Base-by-base conservation (phyloP, 1,284 basidiomycete species). In the Kalmanozyma brasiliensis region DNA sequence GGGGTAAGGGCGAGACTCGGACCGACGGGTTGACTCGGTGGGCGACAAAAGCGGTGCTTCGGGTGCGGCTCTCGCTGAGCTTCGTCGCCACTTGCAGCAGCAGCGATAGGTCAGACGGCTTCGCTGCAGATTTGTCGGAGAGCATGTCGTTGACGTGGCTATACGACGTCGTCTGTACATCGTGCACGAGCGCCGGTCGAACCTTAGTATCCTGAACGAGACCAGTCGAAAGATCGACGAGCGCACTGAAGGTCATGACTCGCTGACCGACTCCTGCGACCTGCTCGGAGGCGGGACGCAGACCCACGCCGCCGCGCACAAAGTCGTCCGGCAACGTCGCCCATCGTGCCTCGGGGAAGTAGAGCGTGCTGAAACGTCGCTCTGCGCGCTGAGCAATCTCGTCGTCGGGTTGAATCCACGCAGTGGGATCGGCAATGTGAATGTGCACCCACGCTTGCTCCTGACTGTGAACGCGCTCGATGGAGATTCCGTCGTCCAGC, bases 341-440 rank as follows among this genome's bases (percentile, higher is more conserved):
- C 59, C 58, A 74, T 4, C 56, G 43, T 2, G 45, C 57, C 29
- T 80, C 74, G 0, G 74, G 71, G 7, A 78, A 72, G 62, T 82
- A 82, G 40, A 80, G 44, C 22, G 68, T 76, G 20, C 41, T 37
- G 40, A 65, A 67, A 9, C 66, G 60, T 6, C 73, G 56, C n/a
- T 58, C 40, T 0, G 80, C 79, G 8, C 52, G 46, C 30, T 51
- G 33, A 4, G 69, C 73, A 26, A 80, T 37, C 93, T 95, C 1
- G 84, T 77, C 0, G 89, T 87, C 43, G 0, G 89, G 89, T 16
- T 88, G 88, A n/a, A 99, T 84, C 56, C 89, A 78, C 2, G 90
- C 85, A 0, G 93, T 94, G 0, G 95, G 94, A 81, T 99, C 95
- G 8, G 96, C 95, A 52, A 99, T 86, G 79, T 98, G 95, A 17